Base-by-base conservation (phyloP, 2,329 filamentous ascomycete genomes). In the Huntiella decipiens region DNA sequence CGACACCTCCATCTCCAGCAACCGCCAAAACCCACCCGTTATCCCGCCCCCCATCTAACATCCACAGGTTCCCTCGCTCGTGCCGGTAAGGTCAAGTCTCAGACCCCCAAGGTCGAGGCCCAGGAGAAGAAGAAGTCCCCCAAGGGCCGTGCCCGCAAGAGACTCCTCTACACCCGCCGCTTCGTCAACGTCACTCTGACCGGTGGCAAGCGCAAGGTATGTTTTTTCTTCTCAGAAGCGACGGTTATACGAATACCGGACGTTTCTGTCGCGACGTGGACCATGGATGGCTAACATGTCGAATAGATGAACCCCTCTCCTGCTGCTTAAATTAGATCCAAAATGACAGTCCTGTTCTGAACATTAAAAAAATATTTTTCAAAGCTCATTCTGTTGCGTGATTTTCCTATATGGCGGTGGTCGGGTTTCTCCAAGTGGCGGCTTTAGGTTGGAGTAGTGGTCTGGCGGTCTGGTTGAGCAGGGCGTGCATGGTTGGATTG, bases 141-240 rank as follows among this genome's bases (percentile, higher is more conserved):
- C 64, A 95, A 95, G 79, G 88, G 88, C 63, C 86, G 88, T 63
- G 88, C 88, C 58, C 85, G 91, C 73, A 96, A 96, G 86, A 79
- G 88, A 63, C 79, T 92, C 66, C 79, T 77, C 66, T 95, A 95
- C 78, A 94, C 85, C 59, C 82, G 88, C 66, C 86, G 88, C 62
- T 96, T 96, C 74, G 87, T 96, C 58, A 95, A 96, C 71, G 86
- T 96, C 64, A 91, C 84, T 62, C 76, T 94, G 70, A 92, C 87
- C 56, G 87, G 86, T 67, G 88, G 88, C 72, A 96, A 96, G 87
- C 77, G 88, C 69, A 95, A 95, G 85, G 85, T 91, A 52, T 7
- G 48, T 35, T 44, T 11, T 31, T 31, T 11, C n/a, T 16, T 12
- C 5, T 10, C 6, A 2, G 22, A 3, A 7, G 6, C 22, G 6